phyloP scores from a whole-genome alignment of 2,329 filamentous ascomycete species.

The Chalara sp. region DNA sequence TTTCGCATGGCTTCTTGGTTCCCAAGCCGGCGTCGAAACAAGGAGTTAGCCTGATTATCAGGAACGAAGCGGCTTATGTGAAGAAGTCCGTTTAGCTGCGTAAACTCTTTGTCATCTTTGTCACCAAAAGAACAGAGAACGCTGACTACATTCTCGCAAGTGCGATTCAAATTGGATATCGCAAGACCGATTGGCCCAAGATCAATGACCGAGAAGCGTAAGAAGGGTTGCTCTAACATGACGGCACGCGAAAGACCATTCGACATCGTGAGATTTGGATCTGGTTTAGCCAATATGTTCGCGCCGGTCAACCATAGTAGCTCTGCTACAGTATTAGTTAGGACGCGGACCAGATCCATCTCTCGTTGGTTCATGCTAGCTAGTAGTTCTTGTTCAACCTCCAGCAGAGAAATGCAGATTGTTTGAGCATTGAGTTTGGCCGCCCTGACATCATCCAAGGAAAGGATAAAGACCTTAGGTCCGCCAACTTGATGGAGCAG shows the following conservation, averaged over 20 bases:
- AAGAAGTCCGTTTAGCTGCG: constrained; percentile 6
- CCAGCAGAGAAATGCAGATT: too few relatives aligned
- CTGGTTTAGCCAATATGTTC: background rate
- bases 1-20: too few relatives aligned
- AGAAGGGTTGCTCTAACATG: constrained; percentile 9
- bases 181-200: too few relatives aligned
- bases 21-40: constrained; percentile 2
- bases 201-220: constrained; percentile 6
- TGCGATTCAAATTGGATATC: too few relatives aligned
- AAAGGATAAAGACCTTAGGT: too few relatives aligned
- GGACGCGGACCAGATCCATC: background rate
- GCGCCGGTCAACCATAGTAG: constrained; percentile 7
- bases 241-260: constrained; percentile 5
- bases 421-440: too few relatives aligned
- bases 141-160: too few relatives aligned
- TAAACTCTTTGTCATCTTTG: constrained; percentile 10
- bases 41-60: constrained; percentile 11
- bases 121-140: too few relatives aligned
- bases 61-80: constrained; percentile 21
- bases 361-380: background rate
- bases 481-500: too few relatives aligned
- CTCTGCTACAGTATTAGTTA: constrained; percentile 1
- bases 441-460: too few relatives aligned
- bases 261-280: constrained; percentile 3
- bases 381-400: background rate